Percentiles rank a stretch among this genome's conserved stretches.
These are phyloP conservation scores for Magnusiomyces fungicola DNA, from an alignment of 1,139 yeast species.

Conservation along the genomic window DNA sequence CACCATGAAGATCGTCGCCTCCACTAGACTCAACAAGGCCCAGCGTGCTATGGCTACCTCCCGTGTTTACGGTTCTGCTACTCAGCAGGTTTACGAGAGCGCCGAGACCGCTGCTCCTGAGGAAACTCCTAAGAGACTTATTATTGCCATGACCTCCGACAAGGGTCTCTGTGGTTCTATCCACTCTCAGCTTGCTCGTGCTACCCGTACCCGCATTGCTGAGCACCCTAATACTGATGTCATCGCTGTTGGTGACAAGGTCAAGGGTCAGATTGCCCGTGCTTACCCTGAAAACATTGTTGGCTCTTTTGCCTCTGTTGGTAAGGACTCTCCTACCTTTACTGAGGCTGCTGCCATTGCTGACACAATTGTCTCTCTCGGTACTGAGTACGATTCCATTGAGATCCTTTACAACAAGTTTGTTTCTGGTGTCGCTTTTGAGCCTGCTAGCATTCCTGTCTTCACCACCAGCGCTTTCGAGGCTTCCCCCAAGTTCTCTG, in stretches of 20 bases:
- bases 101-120: slow-evolving; percentile 63
- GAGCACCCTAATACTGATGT: slow-evolving; percentile 67
- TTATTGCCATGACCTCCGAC: slow-evolving; percentile 89
- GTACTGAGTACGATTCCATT: slow-evolving; percentile 56
- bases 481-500: slow-evolving; percentile 78
- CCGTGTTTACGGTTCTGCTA: slow-evolving; percentile 76
- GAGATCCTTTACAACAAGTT: slow-evolving; percentile 86
- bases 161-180: slow-evolving; percentile 98
- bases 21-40: slow-evolving; percentile 93
- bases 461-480: slow-evolving; percentile 68
- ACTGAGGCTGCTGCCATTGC: slow-evolving; percentile 82
- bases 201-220: slow-evolving; percentile 63
- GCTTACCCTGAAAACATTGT: slow-evolving; percentile 62
- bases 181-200: slow-evolving; percentile 89
- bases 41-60: slow-evolving; percentile 92
- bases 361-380: slow-evolving; percentile 64
- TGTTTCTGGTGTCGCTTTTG: slow-evolving; percentile 81
- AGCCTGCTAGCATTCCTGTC: slow-evolving; percentile 65
- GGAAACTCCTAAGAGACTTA: slow-evolving; percentile 46
- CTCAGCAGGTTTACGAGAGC: slow-evolving; percentile 67
- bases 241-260: slow-evolving; percentile 90
- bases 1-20: slow-evolving; percentile 99
- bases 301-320: slow-evolving; percentile 80
- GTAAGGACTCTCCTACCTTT: slow-evolving; percentile 95
- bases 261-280: slow-evolving; percentile 82